A percentile compares a stretch with the other conserved stretches of the same genome.
Conservation (phyloP, 1,284 basidiomycete genomes). For the Cutaneotrichosporon curvatum region DNA sequence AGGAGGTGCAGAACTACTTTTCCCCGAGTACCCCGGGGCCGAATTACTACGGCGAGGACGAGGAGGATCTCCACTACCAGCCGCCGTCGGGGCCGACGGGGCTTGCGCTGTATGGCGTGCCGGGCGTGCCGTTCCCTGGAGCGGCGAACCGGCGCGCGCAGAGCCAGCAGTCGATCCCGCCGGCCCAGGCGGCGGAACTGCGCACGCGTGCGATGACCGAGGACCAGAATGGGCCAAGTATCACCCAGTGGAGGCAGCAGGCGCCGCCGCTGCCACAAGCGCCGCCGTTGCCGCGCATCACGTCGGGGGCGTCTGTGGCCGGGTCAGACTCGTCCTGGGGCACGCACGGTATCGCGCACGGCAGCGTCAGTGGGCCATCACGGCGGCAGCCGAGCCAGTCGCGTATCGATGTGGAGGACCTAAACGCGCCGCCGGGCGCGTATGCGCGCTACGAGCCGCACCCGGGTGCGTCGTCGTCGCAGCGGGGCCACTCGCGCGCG, state of each 20-base stretch:
- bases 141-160: conserved; percentile 48
- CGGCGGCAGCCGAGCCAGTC: conserved; percentile 7
- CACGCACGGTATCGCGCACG: not conserved
- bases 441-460: conserved; percentile 20
- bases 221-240: conserved; percentile 58
- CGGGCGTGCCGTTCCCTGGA: conserved; percentile 51
- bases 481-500: conserved; percentile 13
- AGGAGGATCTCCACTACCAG: conserved; percentile 24
- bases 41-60: conserved; percentile 14
- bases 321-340: conserved; percentile 33
- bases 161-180: conserved; percentile 53
- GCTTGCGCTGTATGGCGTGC: conserved; percentile 50
- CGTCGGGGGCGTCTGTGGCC: conserved; percentile 27
- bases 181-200: conserved; percentile 53
- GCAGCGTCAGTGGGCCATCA: no score
- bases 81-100: conserved; percentile 39
- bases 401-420: conserved; percentile 5
- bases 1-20: conserved; percentile 28
- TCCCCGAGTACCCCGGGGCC: conserved; percentile 3
- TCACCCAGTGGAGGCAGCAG: conserved; percentile 59
- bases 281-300: conserved; percentile 32
- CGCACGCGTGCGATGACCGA: conserved; percentile 61
- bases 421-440: conserved; percentile 6
- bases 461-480: no score
- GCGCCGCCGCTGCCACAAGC: conserved; percentile 52